Percentiles rank a stretch among this genome's conserved stretches.
Conservation (phyloP, 768 basidiomycete genomes). For the Gymnopilus dilepis region DNA sequence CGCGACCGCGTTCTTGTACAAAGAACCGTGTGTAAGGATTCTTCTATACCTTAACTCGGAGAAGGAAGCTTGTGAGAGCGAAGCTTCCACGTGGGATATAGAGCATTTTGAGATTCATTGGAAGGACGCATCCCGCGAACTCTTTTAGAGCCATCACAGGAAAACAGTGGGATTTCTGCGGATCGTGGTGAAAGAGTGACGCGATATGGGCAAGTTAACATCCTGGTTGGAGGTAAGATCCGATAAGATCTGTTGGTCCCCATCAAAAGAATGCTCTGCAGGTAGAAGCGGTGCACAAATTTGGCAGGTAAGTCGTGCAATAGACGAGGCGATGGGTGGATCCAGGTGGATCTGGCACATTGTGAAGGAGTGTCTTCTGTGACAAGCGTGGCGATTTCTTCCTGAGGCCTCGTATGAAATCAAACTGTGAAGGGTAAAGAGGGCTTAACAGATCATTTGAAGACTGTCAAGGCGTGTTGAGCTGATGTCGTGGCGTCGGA, state of each 20-base stretch:
- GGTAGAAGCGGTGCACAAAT: not conserved
- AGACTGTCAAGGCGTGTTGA: not conserved
- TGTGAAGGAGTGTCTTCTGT: constrained; percentile 4
- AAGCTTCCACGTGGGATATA: constrained; percentile 31
- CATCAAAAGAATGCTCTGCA: not conserved
- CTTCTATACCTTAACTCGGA: constrained; percentile 32
- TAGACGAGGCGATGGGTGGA: constrained; percentile 1
- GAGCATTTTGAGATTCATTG: constrained; percentile 29
- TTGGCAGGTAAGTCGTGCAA: constrained; percentile 5
- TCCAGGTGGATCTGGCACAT: constrained; percentile 4
- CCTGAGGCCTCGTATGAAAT: not conserved
- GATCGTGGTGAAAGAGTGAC: constrained; percentile 38
- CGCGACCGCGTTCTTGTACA: constrained; percentile 22
- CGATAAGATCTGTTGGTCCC: constrained; percentile 24
- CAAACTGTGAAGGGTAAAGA: not conserved
- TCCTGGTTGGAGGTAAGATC: constrained; percentile 24
- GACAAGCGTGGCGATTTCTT: constrained; percentile 1
- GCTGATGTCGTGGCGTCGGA: not conserved
- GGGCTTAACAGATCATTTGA: not conserved
- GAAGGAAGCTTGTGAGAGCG: constrained; percentile 29
- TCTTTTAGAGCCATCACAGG: constrained; percentile 33
- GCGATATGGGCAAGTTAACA: constrained; percentile 34
- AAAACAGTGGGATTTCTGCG: constrained; percentile 43
- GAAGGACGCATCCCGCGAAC: constrained; percentile 27
- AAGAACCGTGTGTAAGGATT: constrained; percentile 29